Evolutionary conservation across 306 rosid species (phyloP), one percentile per base, ranked within the genome.

Genomic region (Gynostemma pentaphyllum): DNA sequence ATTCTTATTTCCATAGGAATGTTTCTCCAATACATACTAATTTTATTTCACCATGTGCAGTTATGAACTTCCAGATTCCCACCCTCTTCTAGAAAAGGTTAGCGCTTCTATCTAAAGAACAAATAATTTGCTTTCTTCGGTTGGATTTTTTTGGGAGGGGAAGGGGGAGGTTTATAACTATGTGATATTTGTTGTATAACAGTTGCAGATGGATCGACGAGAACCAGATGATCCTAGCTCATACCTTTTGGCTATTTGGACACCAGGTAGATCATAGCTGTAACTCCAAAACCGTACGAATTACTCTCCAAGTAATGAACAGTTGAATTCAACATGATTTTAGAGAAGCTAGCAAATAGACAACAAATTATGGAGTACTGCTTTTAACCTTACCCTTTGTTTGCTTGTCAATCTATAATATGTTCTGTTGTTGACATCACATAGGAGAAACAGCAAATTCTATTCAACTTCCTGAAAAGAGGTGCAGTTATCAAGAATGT

Each of bases 221-320:
- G 99, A 94, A 82, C 80, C 83, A 23, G 99, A 94, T 75, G 99
- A 94, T 74, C 99, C 99, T 19, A 82, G 91, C 79, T 76, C 70
- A 46, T 94, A 94, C 85, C 90, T 94, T 62, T 83, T 94, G 69
- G 97, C 99, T 51, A 89, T 94, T 75, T 94, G 99, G 99, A 83
- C 97, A 59, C 99, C 99, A 84, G 99, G 99, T 85, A 81, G 56
- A 72, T n/a, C n/a, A n/a, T n/a, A n/a, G n/a, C n/a, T 54, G 68
- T 70, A 68, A 29, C 69, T 45, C 54, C 54, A 64, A 30, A 46
- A 30, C 21, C 29, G n/a, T 45, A 16, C 7, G 19, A 30, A 32
- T 64, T 16, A 21, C 64, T 36, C 10, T 42, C 30, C 10, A 64
- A n/a, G 36, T 29, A 27, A 9, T 27, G 42, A 11, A 32, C 66